phyloP scores from a whole-genome alignment of 768 basidiomycete genomes.

The Amanita inopinata region DNA sequence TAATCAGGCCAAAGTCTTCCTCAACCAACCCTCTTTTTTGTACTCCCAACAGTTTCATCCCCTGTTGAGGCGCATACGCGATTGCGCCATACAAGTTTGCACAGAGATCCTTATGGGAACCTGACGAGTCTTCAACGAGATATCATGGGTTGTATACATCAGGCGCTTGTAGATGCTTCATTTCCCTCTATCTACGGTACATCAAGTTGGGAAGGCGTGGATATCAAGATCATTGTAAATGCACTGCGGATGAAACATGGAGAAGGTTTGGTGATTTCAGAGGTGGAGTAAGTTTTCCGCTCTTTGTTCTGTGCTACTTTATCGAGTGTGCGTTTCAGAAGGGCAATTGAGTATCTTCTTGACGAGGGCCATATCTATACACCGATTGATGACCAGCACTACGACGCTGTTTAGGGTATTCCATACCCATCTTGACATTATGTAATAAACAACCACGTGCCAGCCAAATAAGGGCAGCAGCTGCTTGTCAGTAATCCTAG shows the following conservation, averaged over 20 bases:
- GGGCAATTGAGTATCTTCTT: conserved; percentile 14
- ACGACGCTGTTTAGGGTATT: conserved; percentile 9
- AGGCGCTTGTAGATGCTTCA: neutral
- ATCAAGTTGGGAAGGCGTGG: too few relatives aligned
- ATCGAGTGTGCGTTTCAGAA: conserved; percentile 5
- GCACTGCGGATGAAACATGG: neutral
- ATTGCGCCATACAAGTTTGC: neutral
- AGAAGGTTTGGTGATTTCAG: conserved; percentile 2
- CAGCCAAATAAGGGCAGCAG: conserved; percentile 7
- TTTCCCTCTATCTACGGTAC: too few relatives aligned
- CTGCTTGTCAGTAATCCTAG: too few relatives aligned
- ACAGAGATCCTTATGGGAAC: conserved; percentile 15
- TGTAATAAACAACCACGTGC: too few relatives aligned
- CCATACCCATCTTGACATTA: too few relatives aligned
- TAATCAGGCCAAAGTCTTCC: neutral
- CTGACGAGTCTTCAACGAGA: conserved; percentile 15
- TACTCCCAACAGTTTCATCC: neutral
- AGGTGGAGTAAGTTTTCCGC: conserved; percentile 13
- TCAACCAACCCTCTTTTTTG: neutral
- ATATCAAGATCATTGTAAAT: conserved; percentile 10
- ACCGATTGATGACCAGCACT: conserved; percentile 19
- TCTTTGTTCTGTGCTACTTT: neutral
- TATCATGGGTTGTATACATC: conserved; percentile 15
- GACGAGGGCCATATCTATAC: conserved; percentile 18
- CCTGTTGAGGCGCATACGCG: neutral